Evolutionary conservation across 164 flowering plant species (phyloP).

Genomic region (Vitis rotundifolia): DNA sequence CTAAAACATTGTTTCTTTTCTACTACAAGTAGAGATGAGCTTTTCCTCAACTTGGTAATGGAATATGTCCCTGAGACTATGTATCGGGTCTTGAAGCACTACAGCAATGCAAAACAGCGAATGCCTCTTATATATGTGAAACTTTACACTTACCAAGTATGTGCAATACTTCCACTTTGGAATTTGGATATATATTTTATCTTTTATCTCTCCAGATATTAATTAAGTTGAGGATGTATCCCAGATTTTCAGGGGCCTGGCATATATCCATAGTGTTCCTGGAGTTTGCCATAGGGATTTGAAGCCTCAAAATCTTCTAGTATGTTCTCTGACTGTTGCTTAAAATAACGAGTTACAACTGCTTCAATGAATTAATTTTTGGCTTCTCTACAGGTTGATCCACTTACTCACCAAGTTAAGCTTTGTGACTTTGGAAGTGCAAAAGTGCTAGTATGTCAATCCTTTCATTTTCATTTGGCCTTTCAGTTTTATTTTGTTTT

Average conservation of each 20-base stretch:
- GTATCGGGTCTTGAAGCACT: conserved; percentile 58
- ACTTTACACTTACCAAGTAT: conserved; percentile 63
- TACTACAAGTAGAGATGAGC: conserved; percentile 63
- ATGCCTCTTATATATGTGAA: conserved; percentile 68
- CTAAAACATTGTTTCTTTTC: conserved; percentile 72
- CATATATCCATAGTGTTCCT: conserved; percentile 56
- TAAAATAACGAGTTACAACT: too few relatives aligned
- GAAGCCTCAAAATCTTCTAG: conserved; percentile 74
- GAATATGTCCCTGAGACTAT: conserved; percentile 74
- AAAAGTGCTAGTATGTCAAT: conserved; percentile 37
- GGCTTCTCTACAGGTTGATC: conserved; percentile 39
- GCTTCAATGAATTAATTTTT: not conserved
- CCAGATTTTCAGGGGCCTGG: conserved; percentile 66
- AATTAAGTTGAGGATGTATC: not conserved
- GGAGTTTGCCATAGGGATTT: conserved; percentile 75
- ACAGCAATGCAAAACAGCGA: conserved; percentile 55
- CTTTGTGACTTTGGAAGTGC: conserved; percentile 53
- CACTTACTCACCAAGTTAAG: conserved; percentile 47
- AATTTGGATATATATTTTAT: not conserved
- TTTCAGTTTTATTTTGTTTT: not conserved
- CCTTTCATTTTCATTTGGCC: not conserved
- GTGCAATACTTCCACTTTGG: not conserved
- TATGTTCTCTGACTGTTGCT: conserved; percentile 18
- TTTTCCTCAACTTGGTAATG: conserved; percentile 69
- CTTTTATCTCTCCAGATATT: not conserved